A percentile compares a stretch with the other conserved stretches of the same genome.
Evolutionary conservation across 495 filamentous ascomycete genomes (phyloP).

Genomic region (Chaetomium cochliodes): DNA sequence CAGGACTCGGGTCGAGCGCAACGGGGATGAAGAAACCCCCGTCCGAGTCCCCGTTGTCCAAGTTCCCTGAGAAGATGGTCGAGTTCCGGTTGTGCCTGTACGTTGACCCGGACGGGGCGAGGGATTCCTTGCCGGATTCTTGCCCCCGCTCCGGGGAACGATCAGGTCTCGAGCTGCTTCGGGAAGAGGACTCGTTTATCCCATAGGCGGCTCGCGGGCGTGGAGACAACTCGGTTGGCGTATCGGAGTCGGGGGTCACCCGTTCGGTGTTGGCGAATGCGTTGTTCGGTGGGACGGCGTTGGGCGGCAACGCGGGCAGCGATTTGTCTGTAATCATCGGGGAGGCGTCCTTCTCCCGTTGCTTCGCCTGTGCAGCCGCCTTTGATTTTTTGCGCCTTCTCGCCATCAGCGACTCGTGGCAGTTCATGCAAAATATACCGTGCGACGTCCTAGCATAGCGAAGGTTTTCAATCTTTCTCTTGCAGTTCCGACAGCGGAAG

Average conservation of each 20-base stretch:
- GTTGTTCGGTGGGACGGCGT: slow-evolving; percentile 58
- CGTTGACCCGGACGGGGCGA: slow-evolving; percentile 70
- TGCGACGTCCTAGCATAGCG: slow-evolving; percentile 97
- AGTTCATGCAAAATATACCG: slow-evolving; percentile 99
- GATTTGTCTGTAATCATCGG: slow-evolving; percentile 86
- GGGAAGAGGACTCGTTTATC: slow-evolving; percentile 49
- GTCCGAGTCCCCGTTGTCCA: slow-evolving; percentile 53
- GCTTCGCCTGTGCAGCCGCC: slow-evolving; percentile 58
- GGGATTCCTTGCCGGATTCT: slow-evolving; percentile 48
- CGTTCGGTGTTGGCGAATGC: slow-evolving; percentile 58
- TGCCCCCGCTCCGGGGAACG: slow-evolving; percentile 49
- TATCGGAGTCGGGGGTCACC: slow-evolving; percentile 76
- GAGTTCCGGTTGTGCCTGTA: slow-evolving; percentile 79
- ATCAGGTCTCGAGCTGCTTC: slow-evolving; percentile 50
- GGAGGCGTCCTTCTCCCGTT: slow-evolving; percentile 57
- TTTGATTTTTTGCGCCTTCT: slow-evolving; percentile 85
- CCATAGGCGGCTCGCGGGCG: slow-evolving; percentile 55
- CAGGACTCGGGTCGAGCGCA: slow-evolving; percentile 79
- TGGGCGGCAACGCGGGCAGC: slow-evolving; percentile 84
- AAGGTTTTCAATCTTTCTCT: slow-evolving; percentile 96
- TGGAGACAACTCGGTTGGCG: slow-evolving; percentile 69
- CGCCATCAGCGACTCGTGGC: slow-evolving; percentile 98
- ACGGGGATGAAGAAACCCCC: slow-evolving; percentile 89
- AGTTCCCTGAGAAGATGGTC: slow-evolving; percentile 60
- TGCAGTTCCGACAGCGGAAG: slow-evolving; percentile 97